Conservation (phyloP, 257 asterid species). For the Capsicum baccatum region DNA sequence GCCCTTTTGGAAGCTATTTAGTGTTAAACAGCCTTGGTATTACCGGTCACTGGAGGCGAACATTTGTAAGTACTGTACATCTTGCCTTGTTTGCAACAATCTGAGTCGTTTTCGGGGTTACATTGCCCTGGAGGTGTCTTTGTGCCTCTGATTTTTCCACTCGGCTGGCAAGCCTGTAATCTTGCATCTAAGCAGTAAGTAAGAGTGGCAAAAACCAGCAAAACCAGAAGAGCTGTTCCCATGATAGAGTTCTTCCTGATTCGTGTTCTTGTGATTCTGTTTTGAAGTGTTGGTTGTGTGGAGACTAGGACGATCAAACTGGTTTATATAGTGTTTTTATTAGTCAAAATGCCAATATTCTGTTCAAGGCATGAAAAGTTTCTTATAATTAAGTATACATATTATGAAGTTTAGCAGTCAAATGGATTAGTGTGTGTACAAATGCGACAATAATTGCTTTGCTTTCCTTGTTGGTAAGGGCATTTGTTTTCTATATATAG, state of each 20-base stretch:
- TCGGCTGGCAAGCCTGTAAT: slow-evolving; percentile 42
- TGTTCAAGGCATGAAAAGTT: slow-evolving; percentile 21
- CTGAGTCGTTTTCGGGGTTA: slow-evolving; percentile 47
- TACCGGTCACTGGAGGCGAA: slow-evolving; percentile 40
- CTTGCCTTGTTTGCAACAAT: slow-evolving; percentile 43
- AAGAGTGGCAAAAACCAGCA: slow-evolving; percentile 28
- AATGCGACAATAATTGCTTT: not conserved
- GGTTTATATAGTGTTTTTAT: not conserved
- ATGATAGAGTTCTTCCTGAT: slow-evolving; percentile 22
- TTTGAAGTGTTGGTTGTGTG: slow-evolving; percentile 2
- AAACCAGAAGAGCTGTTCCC: not conserved
- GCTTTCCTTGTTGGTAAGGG: not conserved
- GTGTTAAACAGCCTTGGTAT: slow-evolving; percentile 45
- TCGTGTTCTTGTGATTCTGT: not conserved
- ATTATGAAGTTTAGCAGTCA: no score
- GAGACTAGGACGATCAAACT: slow-evolving; percentile 5
- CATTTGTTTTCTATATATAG: no score
- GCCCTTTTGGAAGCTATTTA: slow-evolving; percentile 53
- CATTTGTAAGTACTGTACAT: slow-evolving; percentile 46
- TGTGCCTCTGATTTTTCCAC: slow-evolving; percentile 43
- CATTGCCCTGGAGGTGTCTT: slow-evolving; percentile 54
- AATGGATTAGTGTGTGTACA: no score
- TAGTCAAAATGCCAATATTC: not conserved
- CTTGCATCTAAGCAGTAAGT: slow-evolving; percentile 3
- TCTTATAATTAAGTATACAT: not conserved